phyloP scores from a whole-genome alignment of 2,329 filamentous ascomycete species.

The Didymella exigua region DNA sequence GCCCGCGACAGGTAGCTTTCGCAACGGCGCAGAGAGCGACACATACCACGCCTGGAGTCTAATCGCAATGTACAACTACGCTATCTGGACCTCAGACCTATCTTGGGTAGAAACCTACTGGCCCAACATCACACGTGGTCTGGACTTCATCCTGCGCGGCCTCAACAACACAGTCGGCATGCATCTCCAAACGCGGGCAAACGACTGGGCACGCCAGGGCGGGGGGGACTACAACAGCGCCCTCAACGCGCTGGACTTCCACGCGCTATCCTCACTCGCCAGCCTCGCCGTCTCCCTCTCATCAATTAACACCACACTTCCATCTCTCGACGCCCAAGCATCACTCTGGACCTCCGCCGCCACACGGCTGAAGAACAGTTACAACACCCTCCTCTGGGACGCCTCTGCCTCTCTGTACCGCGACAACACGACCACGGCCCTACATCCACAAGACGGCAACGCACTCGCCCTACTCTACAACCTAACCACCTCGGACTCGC shows the following conservation, averaged over 20 bases:
- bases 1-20: conserved; percentile 14
- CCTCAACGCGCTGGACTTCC: conserved; percentile 43
- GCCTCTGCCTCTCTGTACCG: conserved; percentile 11
- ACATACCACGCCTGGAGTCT: conserved; percentile 32
- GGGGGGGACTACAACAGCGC: conserved; percentile 41
- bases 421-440: conserved; percentile 28
- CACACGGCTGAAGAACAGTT: conserved; percentile 10
- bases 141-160: conserved; percentile 25
- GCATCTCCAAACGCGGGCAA: conserved; percentile 24
- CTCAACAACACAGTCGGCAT: conserved; percentile 16
- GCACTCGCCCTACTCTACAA: conserved; percentile 29
- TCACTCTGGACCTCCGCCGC: conserved; percentile 15
- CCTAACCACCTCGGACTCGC: conserved; percentile 19
- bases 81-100: conserved; percentile 21
- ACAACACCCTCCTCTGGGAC: conserved; percentile 22
- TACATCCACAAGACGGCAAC: conserved; percentile 35
- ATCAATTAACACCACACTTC: background rate
- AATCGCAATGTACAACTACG: conserved; percentile 30
- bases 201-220: conserved; percentile 42
- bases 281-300: conserved; percentile 20
- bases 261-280: conserved; percentile 31
- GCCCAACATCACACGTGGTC: conserved; percentile 18
- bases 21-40: conserved; percentile 23
- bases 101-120: conserved; percentile 21
- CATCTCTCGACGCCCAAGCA: background rate